A percentile compares a stretch with the other conserved stretches of the same genome.
These are phyloP conservation scores for Globisporangium abappressorium DNA, from an alignment of 352 stramenopile species.

Conservation along the genomic window DNA sequence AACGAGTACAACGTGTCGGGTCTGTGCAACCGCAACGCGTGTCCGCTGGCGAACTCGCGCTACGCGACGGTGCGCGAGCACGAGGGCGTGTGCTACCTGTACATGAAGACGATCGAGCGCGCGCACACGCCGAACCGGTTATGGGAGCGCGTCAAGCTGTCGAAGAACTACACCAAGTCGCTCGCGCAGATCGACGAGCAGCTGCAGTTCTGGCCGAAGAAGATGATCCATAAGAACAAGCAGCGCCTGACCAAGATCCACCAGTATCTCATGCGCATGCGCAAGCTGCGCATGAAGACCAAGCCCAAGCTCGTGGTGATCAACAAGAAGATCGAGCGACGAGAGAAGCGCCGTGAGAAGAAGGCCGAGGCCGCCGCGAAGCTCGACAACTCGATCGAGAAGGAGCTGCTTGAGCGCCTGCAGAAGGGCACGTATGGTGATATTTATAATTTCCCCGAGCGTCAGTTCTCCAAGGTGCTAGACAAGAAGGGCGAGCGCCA, in stretches of 20 bases:
- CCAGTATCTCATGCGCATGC: conserved; percentile 99
- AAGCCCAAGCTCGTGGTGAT: conserved; percentile 93
- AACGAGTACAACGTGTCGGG: conserved; percentile 98
- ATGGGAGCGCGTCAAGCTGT: conserved; percentile 98
- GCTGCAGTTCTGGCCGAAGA: conserved; percentile 98
- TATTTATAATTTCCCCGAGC: conserved; percentile 99
- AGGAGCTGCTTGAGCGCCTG: conserved; percentile 97
- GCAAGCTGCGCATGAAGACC: conserved; percentile 96
- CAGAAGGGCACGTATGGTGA: conserved; percentile 98
- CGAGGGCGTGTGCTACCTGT: conserved; percentile 93
- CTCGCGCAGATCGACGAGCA: conserved; percentile 94
- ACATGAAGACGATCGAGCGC: conserved; percentile 99
- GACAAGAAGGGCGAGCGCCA: conserved; percentile 82
- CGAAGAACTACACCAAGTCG: conserved; percentile 96
- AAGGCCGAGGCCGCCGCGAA: conserved; percentile 96
- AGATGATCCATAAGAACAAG: conserved; percentile 98
- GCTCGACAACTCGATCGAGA: conserved; percentile 95
- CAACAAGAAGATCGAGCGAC: conserved; percentile 95
- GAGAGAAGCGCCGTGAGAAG: conserved; percentile 94
- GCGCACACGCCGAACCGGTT: conserved; percentile 98
- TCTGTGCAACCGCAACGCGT: conserved; percentile 95
- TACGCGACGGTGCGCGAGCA: conserved; percentile 99
- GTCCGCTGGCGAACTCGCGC: conserved; percentile 96
- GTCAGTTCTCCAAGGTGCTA: conserved; percentile 86
- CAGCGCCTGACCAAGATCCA: conserved; percentile 99